Percentiles rank a stretch among this genome's conserved stretches.
Evolutionary conservation across 2,329 filamentous ascomycete genomes (phyloP).

Genomic region (Aureobasidium namibiae): DNA sequence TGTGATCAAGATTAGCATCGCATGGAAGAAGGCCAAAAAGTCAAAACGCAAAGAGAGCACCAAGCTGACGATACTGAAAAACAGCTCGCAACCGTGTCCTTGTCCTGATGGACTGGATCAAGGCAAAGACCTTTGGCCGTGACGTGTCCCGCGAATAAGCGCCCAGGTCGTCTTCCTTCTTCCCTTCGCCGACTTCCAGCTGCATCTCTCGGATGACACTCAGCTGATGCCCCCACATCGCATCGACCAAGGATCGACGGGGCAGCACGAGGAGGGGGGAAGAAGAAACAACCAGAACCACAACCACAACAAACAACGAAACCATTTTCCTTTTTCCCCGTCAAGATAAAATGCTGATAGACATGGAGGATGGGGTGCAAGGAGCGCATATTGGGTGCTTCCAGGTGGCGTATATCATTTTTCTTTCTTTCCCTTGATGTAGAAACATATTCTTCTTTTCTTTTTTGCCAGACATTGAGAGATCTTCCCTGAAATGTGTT

Average conservation of each 20-base stretch:
- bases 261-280: neutral
- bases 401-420: neutral
- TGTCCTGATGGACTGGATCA: constrained; percentile 90
- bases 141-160: constrained; percentile 75
- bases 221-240: constrained; percentile 9
- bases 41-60: constrained; percentile 8
- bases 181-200: neutral
- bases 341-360: neutral
- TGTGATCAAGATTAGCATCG: neutral
- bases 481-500: no score
- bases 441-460: neutral
- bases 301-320: neutral
- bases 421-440: neutral
- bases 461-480: no score
- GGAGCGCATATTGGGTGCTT: neutral
- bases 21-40: neutral
- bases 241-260: neutral
- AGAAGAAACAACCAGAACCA: neutral
- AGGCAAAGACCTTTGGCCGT: constrained; percentile 92
- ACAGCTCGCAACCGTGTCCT: constrained; percentile 87
- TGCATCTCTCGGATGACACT: constrained; percentile 4
- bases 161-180: neutral
- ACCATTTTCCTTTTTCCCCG: neutral
- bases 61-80: constrained; percentile 18
- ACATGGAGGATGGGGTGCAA: constrained; percentile 1